A percentile compares a stretch with the other conserved stretches of the same genome.
These are phyloP conservation scores for Blastomyces percursus DNA, from an alignment of 2,329 filamentous ascomycete species.

Conservation along the genomic window DNA sequence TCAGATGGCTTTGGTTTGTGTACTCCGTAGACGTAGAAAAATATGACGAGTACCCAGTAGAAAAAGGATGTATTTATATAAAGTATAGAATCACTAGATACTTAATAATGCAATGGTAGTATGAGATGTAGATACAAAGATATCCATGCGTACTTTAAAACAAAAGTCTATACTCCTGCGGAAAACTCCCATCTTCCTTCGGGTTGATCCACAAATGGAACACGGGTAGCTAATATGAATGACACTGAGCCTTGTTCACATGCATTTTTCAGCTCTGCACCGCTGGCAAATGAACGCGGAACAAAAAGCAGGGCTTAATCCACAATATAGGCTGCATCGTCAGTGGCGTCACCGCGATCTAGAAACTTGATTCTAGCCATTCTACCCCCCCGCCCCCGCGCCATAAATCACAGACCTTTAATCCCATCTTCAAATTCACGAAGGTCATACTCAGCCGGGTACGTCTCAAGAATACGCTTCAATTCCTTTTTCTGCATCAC, in stretches of 20 bases:
- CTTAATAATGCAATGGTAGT: background rate
- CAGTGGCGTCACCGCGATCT: background rate
- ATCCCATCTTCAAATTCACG: constrained; percentile 63
- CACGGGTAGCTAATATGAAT: background rate
- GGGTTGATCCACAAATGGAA: background rate
- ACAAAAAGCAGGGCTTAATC: background rate
- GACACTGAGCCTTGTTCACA: background rate
- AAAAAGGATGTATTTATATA: background rate
- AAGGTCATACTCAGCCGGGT: constrained; percentile 87
- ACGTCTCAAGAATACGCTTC: constrained; percentile 65
- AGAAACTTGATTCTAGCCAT: background rate
- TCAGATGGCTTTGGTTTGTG: background rate
- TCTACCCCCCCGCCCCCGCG: too few species aligned
- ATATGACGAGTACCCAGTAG: background rate
- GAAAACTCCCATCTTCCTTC: background rate
- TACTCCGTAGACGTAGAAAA: background rate
- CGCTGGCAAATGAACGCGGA: background rate
- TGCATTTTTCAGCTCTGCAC: background rate
- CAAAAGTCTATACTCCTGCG: background rate
- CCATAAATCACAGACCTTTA: constrained; percentile 46
- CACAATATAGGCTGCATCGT: background rate
- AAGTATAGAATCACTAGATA: background rate
- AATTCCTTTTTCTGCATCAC: constrained; percentile 65
- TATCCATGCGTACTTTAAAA: background rate
- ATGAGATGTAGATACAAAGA: background rate